These are phyloP conservation scores for Oryza nivara DNA, from an alignment of 176 grass and related monocot species.

Conservation along the genomic window DNA sequence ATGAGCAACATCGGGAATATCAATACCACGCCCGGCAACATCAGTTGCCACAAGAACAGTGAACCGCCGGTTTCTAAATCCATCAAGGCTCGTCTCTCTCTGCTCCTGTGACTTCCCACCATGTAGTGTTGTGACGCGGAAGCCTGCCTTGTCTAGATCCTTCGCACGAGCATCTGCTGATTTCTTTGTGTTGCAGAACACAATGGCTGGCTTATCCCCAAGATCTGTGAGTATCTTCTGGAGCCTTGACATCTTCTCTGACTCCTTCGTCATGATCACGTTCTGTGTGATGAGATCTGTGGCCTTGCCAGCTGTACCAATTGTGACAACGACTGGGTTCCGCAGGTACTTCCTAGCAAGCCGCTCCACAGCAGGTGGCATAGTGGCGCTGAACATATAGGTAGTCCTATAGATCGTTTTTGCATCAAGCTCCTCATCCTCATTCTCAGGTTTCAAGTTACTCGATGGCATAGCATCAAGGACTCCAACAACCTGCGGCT, in stretches of 20 bases:
- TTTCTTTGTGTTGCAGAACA: constrained; percentile 97
- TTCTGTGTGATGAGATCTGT: constrained; percentile 95
- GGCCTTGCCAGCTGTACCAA: constrained; percentile 96
- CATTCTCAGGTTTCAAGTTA: constrained; percentile 99
- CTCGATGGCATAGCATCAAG: constrained; percentile 95
- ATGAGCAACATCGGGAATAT: constrained; percentile 98
- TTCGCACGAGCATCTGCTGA: constrained; percentile 79
- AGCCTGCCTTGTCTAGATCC: constrained; percentile 87
- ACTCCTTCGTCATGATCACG: constrained; percentile 87
- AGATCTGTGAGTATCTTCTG: constrained; percentile 85
- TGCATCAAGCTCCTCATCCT: constrained; percentile 95
- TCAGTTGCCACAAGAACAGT: constrained; percentile 99
- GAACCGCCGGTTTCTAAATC: constrained; percentile 91
- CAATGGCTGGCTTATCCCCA: constrained; percentile 94
- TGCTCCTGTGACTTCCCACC: constrained; percentile 98
- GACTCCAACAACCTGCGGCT: constrained; percentile 95
- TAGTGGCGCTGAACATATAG: constrained; percentile 99
- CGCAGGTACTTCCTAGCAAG: constrained; percentile 94
- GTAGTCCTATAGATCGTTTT: constrained; percentile 97
- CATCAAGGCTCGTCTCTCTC: constrained; percentile 93
- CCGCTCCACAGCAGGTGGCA: constrained; percentile 92
- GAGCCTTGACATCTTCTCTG: constrained; percentile 81
- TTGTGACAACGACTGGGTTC: constrained; percentile 95
- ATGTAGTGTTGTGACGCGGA: constrained; percentile 84
- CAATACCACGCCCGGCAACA: constrained; percentile 96